These are phyloP conservation scores for Stylonectria norvegica DNA, from an alignment of 2,329 filamentous ascomycete species.

Conservation along the genomic window DNA sequence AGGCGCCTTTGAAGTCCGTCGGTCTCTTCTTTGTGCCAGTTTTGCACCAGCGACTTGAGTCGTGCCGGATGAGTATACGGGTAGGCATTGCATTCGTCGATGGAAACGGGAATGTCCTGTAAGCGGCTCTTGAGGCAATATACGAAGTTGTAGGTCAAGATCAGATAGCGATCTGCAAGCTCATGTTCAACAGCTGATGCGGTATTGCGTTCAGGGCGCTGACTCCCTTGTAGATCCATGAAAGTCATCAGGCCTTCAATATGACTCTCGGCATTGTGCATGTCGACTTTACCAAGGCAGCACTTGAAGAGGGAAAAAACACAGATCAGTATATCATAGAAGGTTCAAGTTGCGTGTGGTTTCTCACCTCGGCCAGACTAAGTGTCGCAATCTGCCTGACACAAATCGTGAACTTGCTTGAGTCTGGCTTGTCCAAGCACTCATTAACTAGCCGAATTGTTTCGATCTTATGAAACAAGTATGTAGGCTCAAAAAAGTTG, in stretches of 20 bases:
- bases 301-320: slow-evolving; percentile 9
- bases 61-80: not conserved
- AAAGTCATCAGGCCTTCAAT: slow-evolving; percentile 17
- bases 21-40: slow-evolving; percentile 15
- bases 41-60: slow-evolving; percentile 11
- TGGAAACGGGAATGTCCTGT: slow-evolving; percentile 5
- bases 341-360: not conserved
- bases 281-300: slow-evolving; percentile 15
- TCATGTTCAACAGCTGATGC: slow-evolving; percentile 13
- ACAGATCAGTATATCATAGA: not conserved
- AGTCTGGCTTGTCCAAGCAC: slow-evolving; percentile 1
- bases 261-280: slow-evolving; percentile 16
- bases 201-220: fast-evolving
- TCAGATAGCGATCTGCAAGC: slow-evolving; percentile 15
- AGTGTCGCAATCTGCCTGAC: slow-evolving; percentile 18
- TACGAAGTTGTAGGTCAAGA: slow-evolving; percentile 21
- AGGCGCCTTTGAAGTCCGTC: slow-evolving; percentile 10
- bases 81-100: not conserved
- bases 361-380: slow-evolving; percentile 16
- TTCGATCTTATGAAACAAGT: slow-evolving; percentile 22
- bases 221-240: slow-evolving; percentile 17
- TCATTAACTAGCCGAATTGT: slow-evolving; percentile 14
- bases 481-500: slow-evolving; percentile 13
- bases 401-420: slow-evolving; percentile 3
- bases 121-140: slow-evolving; percentile 22